Evolutionary conservation across 495 filamentous ascomycete species (phyloP), one percentile per base, ranked within the genome.

Genomic region (Aspergillus heteromorphus): DNA sequence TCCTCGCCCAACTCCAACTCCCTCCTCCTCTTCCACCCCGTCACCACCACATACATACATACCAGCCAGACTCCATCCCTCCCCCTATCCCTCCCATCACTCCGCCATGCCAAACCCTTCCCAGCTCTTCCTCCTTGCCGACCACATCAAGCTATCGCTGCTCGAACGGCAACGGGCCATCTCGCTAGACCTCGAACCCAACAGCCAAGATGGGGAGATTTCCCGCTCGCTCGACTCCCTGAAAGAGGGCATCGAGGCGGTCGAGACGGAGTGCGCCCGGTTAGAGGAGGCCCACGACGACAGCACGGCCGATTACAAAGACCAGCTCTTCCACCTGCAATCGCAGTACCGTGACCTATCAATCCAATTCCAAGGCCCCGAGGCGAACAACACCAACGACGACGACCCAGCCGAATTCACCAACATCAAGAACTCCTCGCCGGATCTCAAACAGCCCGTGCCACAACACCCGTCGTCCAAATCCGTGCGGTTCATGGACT

Each of bases 81-180:
- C n/a, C 29, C 38, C 47, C 47, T 34, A 38, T 31, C 27, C 45
- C 27, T 21, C 29, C 25, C 53, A 20, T 48, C 53, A 51, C 55
- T 54, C 55, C 71, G 68, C 62, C 43, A 87, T 86, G 83, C 70
- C 83, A 52, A 84, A 78, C 51, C 71, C 79, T 45, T 73, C 73
- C 17, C 78, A 82, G 51, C 71, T 80, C 25, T 79, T 79, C 63
- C 73, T 82, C 25, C 71, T 80, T 54, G 78, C 76, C 54, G 77
- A 82, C 60, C 74, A 79, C 55, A 78, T 81, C 61, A 80, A 81
- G 55, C 70, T 81, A 45, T 80, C 79, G 5, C 67, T 79, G 6
- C 68, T 97, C 21, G 93, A 97, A 67, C 85, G 92, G 45, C 87
- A 96, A 73, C 86, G 92, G 40, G 91, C 91, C n/a, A 84, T 88